These are phyloP conservation scores for Talaromyces borbonicus DNA, from an alignment of 495 filamentous ascomycete genomes.

Conservation along the genomic window DNA sequence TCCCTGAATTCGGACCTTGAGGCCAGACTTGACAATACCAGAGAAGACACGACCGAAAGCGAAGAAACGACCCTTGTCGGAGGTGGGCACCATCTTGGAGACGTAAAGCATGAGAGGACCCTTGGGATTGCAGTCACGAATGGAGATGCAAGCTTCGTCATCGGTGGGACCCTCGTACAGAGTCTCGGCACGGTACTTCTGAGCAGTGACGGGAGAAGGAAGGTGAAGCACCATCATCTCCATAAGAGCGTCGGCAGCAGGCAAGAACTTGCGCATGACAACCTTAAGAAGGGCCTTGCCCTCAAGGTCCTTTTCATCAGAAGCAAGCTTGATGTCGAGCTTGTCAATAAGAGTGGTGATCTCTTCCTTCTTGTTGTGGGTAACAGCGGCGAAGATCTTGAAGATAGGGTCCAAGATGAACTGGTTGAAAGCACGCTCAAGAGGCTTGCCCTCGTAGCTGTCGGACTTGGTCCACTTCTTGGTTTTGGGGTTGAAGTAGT, in stretches of 20 bases:
- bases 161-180: constrained; percentile 95
- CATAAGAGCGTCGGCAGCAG: constrained; percentile 92
- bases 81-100: constrained; percentile 99
- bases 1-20: constrained; percentile 99
- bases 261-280: constrained; percentile 97
- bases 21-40: constrained; percentile 90
- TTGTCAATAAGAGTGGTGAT: constrained; percentile 72
- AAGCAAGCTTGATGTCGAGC: constrained; percentile 79
- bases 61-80: constrained; percentile 99
- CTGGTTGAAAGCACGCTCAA: constrained; percentile 97
- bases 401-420: constrained; percentile 99
- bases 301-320: constrained; percentile 85
- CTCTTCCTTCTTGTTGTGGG: constrained; percentile 98
- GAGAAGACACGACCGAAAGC: constrained; percentile 99
- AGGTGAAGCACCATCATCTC: constrained; percentile 99
- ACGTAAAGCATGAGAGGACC: constrained; percentile 99
- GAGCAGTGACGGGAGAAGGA: constrained; percentile 89
- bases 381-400: constrained; percentile 89
- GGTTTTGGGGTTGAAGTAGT: constrained; percentile 98
- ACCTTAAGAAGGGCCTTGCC: constrained; percentile 96
- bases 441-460: constrained; percentile 69
- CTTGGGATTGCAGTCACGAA: constrained; percentile 96
- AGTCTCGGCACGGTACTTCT: constrained; percentile 97
- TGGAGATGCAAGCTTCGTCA: constrained; percentile 85
- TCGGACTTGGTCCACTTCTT: constrained; percentile 97